A percentile compares a stretch with the other conserved stretches of the same genome.
Evolutionary conservation across 2,329 filamentous ascomycete species (phyloP).

Genomic region (Kalaharituber pfeilii): DNA sequence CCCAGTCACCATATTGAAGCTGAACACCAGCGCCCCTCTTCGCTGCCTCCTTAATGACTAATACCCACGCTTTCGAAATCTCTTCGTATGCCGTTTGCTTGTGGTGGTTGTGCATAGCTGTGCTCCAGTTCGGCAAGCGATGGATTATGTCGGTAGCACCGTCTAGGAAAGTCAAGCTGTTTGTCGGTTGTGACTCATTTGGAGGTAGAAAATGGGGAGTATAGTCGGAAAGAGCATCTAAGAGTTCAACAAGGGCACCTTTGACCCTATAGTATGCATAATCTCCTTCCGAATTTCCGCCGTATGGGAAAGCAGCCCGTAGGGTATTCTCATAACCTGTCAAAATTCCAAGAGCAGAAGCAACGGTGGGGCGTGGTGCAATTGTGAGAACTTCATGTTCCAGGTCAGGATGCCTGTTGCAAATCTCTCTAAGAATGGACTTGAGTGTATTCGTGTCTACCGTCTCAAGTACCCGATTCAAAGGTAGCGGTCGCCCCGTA

Average conservation of each 20-base stretch:
- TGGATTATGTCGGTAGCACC: conserved; percentile 82
- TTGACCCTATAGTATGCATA: conserved; percentile 91
- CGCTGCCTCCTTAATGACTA: conserved; percentile 76
- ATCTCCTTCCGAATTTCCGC: conserved; percentile 69
- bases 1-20: conserved; percentile 80
- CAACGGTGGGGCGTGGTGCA: conserved; percentile 72
- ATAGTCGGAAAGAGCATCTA: conserved; percentile 83
- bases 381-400: conserved; percentile 65
- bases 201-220: conserved; percentile 91
- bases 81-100: conserved; percentile 95
- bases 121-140: conserved; percentile 77
- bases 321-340: conserved; percentile 64
- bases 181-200: conserved; percentile 64
- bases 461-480: conserved; percentile 78
- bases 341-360: conserved; percentile 63
- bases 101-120: conserved; percentile 71
- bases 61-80: conserved; percentile 78
- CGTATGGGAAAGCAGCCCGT: conserved; percentile 63
- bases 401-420: conserved; percentile 73
- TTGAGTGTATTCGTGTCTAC: conserved; percentile 72
- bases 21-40: conserved; percentile 84
- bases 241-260: conserved; percentile 57
- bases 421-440: conserved; percentile 73
- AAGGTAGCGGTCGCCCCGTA: conserved; percentile 44
- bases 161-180: conserved; percentile 74